Conservation (phyloP, 176 grass and related monocot genomes). For the Lolium perenne region DNA sequence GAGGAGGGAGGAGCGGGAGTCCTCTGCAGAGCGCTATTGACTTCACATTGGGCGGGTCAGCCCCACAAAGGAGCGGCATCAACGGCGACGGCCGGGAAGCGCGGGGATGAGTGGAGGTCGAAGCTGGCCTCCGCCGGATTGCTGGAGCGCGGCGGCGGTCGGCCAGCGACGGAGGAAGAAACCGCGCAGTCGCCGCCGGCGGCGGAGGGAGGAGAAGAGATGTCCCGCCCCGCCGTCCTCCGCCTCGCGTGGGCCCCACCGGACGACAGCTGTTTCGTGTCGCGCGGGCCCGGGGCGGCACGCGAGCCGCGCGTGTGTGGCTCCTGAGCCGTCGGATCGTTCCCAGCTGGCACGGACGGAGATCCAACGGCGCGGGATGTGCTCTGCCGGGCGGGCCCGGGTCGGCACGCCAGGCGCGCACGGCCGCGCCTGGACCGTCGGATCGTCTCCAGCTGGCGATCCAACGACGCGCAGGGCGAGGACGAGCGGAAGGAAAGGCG, state of each 20-base stretch:
- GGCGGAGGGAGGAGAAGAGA: too few relatives aligned
- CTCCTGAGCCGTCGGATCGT: not conserved
- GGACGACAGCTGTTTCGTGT: not conserved
- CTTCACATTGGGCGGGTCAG: too few relatives aligned
- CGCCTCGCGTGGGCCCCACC: not conserved
- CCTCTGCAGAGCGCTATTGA: too few relatives aligned
- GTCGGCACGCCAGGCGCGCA: not conserved
- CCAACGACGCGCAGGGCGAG: not conserved
- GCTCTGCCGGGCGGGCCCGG: not conserved
- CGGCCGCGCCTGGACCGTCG: not conserved
- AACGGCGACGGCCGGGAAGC: not conserved
- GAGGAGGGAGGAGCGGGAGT: too few relatives aligned
- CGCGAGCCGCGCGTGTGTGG: not conserved
- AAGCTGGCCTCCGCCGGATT: not conserved
- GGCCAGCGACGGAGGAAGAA: too few relatives aligned
- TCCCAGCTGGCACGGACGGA: not conserved
- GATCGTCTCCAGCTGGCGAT: conserved; percentile 12
- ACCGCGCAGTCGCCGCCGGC: too few relatives aligned
- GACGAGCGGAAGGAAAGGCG: not conserved
- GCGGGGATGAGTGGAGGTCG: too few relatives aligned
- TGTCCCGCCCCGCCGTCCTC: not conserved
- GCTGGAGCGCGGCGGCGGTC: not conserved
- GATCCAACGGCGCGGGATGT: conserved; percentile 10
- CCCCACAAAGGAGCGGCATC: not conserved
- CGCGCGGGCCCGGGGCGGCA: not conserved